A percentile compares a stretch with the other conserved stretches of the same genome.
These are phyloP conservation scores for Xylaria longipes DNA, from an alignment of 495 filamentous ascomycete species.

Conservation along the genomic window DNA sequence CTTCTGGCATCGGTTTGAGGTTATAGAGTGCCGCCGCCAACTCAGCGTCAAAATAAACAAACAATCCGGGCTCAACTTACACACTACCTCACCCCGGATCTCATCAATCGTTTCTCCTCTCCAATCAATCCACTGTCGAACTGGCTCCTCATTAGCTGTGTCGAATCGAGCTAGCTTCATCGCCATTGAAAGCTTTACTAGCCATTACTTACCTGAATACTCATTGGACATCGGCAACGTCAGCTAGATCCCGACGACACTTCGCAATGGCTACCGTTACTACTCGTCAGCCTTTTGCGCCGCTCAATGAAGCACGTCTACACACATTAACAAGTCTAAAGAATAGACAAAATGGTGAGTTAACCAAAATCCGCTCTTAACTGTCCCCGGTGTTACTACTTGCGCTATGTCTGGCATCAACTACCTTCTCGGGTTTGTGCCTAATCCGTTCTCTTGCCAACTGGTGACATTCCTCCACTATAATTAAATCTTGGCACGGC, in stretches of 20 bases:
- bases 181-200: constrained; percentile 29
- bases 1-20: constrained; percentile 27
- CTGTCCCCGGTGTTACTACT: background rate
- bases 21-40: constrained; percentile 20
- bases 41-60: constrained; percentile 40
- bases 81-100: constrained; percentile 24
- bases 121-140: constrained; percentile 11
- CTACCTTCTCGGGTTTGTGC: background rate
- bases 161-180: constrained; percentile 12
- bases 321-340: constrained; percentile 63
- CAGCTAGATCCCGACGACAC: background rate
- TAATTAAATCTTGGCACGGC: background rate
- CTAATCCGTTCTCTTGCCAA: background rate
- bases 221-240: constrained; percentile 8
- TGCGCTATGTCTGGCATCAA: constrained; percentile 1
- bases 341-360: constrained; percentile 70
- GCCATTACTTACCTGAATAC: constrained; percentile 3
- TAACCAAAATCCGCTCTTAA: constrained; percentile 17
- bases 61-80: constrained; percentile 22
- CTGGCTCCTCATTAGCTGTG: background rate
- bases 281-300: constrained; percentile 64
- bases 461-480: too few species aligned
- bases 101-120: constrained; percentile 26
- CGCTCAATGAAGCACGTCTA: constrained; percentile 58
- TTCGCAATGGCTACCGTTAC: constrained; percentile 51